Base-by-base conservation (phyloP, 2,329 filamentous ascomycete genomes). In the Sarocladium oryzae region DNA sequence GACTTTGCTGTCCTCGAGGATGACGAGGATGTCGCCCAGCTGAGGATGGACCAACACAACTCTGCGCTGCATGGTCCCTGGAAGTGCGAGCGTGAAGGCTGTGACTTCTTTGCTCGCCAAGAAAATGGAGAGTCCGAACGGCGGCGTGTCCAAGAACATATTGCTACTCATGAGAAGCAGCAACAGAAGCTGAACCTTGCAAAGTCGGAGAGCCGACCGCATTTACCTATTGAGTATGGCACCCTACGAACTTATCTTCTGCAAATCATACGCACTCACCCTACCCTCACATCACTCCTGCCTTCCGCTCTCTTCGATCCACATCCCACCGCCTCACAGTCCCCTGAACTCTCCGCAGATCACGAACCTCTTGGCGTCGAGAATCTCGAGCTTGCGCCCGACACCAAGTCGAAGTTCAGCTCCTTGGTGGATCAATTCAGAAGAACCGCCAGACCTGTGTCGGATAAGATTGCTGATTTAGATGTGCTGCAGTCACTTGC, bases 121-220 rank as follows among this genome's bases (percentile, higher is more conserved):
- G 78, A 79, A 9, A 73, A 77, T 24, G 71, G 75, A 45, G 65
- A 72, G 2, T 69, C 73, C 0, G 77, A 77, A 15, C 73, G 77
- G 55, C 67, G 72, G 4, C 66, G 79, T 9, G 84, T 89, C 41
- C 72, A 71, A 16, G 70, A 77, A 45, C 86, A 89, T 60, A 77
- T 84, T 35, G 55, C 71, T 35, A 70, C 78, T 50, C 85, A 89
- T 59, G 77, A 81, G 36, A 70, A 73, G 49, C 77, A 80, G 53
- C 68, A 76, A 15, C 64, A 74, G 63, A 69, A 71, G 58, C 68
- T 74, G 53, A 71, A 72, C 45, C 68, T 82, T 26, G 79, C 78
- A 23, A 66, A 86, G 48, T 73, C 77, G 49, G 76, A 84, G 58
- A 78, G 81, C 49, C 71, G 73, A 40, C 77, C 78, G 10, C 73